Evolutionary conservation across 352 stramenopile species (phyloP).

Genomic region (Globisporangium takayamanum): DNA sequence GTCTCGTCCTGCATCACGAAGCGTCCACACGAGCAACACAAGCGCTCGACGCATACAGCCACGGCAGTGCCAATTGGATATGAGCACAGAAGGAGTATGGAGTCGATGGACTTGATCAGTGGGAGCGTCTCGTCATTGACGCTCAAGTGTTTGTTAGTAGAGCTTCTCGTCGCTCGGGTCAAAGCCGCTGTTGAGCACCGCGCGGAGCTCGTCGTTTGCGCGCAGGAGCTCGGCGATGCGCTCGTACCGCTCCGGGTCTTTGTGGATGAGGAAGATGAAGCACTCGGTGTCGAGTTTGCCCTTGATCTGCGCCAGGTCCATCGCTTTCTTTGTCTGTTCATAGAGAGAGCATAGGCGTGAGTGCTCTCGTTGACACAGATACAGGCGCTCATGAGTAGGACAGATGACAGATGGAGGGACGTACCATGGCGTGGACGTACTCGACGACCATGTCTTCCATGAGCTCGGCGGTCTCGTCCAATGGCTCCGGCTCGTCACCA

Average conservation of each 20-base stretch:
- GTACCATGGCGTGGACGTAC: constrained; percentile 79
- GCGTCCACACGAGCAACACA: not conserved
- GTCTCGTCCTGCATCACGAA: not conserved
- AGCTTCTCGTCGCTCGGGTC: constrained; percentile 86
- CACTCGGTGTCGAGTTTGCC: constrained; percentile 85
- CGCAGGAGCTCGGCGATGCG: constrained; percentile 75
- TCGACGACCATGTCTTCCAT: constrained; percentile 86
- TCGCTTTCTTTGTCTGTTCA: constrained; percentile 78
- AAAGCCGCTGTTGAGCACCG: constrained; percentile 83
- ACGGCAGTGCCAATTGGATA: too few species aligned
- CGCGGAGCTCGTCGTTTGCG: constrained; percentile 83
- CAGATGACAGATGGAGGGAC: not conserved
- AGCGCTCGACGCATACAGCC: too few species aligned
- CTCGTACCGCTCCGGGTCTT: constrained; percentile 76
- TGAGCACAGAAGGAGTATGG: too few species aligned
- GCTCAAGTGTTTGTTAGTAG: constrained; percentile 31
- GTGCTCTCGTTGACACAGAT: not conserved
- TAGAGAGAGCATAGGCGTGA: not conserved
- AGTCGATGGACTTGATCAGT: too few species aligned
- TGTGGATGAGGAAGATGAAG: constrained; percentile 87
- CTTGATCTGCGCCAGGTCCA: constrained; percentile 76
- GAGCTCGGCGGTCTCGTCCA: constrained; percentile 67
- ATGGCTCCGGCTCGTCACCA: constrained; percentile 61
- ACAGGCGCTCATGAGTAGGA: not conserved
- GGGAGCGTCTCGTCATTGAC: too few species aligned